Conservation (phyloP, 345 rosid genomes). For the Populus davidiana region DNA sequence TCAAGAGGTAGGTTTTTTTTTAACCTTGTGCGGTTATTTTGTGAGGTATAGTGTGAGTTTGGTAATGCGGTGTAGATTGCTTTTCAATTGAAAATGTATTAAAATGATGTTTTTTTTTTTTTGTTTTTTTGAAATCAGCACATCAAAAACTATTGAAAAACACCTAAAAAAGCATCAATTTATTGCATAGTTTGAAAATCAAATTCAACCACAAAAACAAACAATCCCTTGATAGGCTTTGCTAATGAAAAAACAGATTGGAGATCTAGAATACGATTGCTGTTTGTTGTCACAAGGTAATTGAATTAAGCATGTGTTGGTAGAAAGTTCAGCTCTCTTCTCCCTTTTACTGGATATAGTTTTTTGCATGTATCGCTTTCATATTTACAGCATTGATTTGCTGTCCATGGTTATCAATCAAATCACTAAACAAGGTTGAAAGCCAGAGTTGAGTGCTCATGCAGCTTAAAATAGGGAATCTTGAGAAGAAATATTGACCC, state of each 20-base stretch:
- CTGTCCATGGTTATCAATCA: background rate
- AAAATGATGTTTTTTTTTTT: too few relatives aligned
- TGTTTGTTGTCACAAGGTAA: background rate
- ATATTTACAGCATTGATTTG: background rate
- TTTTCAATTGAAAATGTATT: too few relatives aligned
- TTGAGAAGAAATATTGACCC: background rate
- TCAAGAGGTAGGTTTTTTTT: slow-evolving; percentile 48
- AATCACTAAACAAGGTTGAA: background rate
- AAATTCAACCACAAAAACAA: too few relatives aligned
- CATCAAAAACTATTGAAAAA: too few relatives aligned
- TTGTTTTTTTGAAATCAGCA: too few relatives aligned
- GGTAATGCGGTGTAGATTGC: too few relatives aligned
- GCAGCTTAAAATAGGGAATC: background rate
- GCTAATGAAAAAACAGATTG: background rate
- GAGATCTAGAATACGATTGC: background rate
- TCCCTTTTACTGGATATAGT: background rate
- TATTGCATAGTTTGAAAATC: too few relatives aligned
- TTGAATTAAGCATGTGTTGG: background rate
- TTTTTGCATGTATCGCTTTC: background rate
- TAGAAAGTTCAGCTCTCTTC: background rate
- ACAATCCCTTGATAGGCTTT: background rate
- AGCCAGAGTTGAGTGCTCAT: background rate
- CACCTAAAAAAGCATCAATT: too few relatives aligned
- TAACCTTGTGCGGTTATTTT: background rate
- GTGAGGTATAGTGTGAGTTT: background rate